Percentiles rank a stretch among this genome's conserved stretches.
Evolutionary conservation across 139 green algal species (phyloP).

Genomic region (Coccomyxa sp.): DNA sequence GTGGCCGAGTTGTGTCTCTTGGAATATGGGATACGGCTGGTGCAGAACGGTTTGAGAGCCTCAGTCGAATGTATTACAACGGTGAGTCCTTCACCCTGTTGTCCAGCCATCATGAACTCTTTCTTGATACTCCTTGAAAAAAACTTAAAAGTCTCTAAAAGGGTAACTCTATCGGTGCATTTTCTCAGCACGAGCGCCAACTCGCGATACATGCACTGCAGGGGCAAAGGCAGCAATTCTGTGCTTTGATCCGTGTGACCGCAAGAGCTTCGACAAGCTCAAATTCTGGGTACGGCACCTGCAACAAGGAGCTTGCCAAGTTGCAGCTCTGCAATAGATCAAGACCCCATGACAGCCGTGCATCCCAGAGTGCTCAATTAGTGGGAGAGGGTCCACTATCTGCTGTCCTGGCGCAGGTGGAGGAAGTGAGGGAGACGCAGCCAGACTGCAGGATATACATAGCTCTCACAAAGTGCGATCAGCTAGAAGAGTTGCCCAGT

Average conservation of each 20-base stretch:
- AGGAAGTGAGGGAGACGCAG: slow-evolving; percentile 5
- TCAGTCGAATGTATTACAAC: slow-evolving; percentile 23
- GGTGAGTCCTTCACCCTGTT: neutral
- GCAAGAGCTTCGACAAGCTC: slow-evolving; percentile 16
- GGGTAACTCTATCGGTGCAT: too few relatives aligned
- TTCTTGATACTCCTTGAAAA: too few relatives aligned
- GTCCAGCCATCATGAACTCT: too few relatives aligned
- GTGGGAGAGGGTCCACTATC: neutral
- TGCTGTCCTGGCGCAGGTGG: slow-evolving; percentile 5
- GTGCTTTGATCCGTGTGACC: slow-evolving; percentile 11
- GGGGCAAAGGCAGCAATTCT: slow-evolving; percentile 9
- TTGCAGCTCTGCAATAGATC: neutral
- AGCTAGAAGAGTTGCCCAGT: slow-evolving; percentile 7
- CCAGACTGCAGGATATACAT: slow-evolving; percentile 15
- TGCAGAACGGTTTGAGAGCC: slow-evolving; percentile 22
- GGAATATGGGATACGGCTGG: slow-evolving; percentile 29
- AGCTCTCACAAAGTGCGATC: slow-evolving; percentile 20
- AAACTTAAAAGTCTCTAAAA: too few relatives aligned
- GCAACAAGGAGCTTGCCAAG: neutral
- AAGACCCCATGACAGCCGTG: neutral
- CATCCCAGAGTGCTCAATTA: neutral
- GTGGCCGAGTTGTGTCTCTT: slow-evolving; percentile 11
- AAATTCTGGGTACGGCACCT: slow-evolving; percentile 16
- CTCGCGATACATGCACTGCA: too few relatives aligned
- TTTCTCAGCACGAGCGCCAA: too few relatives aligned